A percentile compares a stretch with the other conserved stretches of the same genome.
Conservation (phyloP, 2,329 filamentous ascomycete species). For the Knufia fluminis region DNA sequence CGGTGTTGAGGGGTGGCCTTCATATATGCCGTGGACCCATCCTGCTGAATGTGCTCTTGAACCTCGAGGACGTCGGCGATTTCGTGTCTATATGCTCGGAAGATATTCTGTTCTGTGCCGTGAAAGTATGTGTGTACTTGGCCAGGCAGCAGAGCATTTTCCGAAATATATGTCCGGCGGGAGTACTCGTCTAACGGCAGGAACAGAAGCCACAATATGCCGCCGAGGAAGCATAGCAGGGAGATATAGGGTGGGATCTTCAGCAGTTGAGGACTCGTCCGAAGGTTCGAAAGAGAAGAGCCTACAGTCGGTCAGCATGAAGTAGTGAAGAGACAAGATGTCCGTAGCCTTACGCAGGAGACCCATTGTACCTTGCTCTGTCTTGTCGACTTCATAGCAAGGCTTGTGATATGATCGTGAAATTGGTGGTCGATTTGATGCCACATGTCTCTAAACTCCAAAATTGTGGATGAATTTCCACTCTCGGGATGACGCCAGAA, state of each 20-base stretch:
- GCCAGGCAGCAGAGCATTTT: slow-evolving; percentile 89
- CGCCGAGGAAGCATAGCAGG: slow-evolving; percentile 71
- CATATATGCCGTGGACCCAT: slow-evolving; percentile 31
- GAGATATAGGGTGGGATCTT: slow-evolving; percentile 83
- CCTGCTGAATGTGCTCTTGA: slow-evolving; percentile 2
- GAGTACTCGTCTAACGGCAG: slow-evolving; percentile 87
- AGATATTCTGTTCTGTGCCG: slow-evolving; percentile 90
- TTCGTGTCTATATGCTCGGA: slow-evolving; percentile 82
- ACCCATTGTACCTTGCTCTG: slow-evolving; percentile 20
- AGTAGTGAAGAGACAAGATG: slow-evolving; percentile 26
- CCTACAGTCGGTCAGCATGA: slow-evolving; percentile 6
- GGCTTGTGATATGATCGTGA: background rate
- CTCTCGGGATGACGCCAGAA: background rate
- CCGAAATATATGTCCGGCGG: slow-evolving; percentile 86
- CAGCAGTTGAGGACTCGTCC: slow-evolving; percentile 70
- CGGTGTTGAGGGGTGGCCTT: slow-evolving; percentile 16
- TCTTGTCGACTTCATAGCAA: slow-evolving; percentile 18
- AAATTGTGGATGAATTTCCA: background rate
- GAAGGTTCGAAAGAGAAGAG: slow-evolving; percentile 36
- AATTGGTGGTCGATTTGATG: background rate
- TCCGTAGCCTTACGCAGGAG: slow-evolving; percentile 24
- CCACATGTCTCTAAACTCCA: background rate
- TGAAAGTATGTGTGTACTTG: slow-evolving; percentile 98
- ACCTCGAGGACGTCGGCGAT: slow-evolving; percentile 43
- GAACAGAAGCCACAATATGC: slow-evolving; percentile 80